Conservation (phyloP, 2,329 filamentous ascomycete species). For the Ascosphaera apis region DNA sequence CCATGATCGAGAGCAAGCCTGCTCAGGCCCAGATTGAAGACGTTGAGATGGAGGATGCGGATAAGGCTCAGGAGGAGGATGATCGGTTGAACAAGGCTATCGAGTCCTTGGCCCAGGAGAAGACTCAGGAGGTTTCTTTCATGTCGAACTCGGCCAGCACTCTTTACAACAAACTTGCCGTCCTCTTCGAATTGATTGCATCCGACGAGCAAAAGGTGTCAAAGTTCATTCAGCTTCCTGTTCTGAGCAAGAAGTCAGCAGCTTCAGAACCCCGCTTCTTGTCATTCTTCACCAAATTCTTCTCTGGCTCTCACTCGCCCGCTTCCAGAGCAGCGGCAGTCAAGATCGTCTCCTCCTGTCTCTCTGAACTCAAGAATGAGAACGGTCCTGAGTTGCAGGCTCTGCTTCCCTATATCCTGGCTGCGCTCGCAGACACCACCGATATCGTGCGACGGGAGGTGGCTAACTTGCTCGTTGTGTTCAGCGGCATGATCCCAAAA, state of each 20-base stretch:
- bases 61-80: conserved; percentile 9
- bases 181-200: conserved; percentile 15
- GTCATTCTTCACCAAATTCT: conserved; percentile 53
- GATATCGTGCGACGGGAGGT: conserved; percentile 56
- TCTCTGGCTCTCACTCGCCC: conserved; percentile 47
- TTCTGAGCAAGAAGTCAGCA: conserved; percentile 20
- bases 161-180: conserved; percentile 16
- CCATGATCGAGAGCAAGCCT: conserved; percentile 37
- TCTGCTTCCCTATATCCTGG: conserved; percentile 58
- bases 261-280: conserved; percentile 42
- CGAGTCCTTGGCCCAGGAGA: conserved; percentile 11
- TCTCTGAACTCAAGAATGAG: conserved; percentile 28
- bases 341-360: conserved; percentile 34
- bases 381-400: conserved; percentile 45
- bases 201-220: conserved; percentile 12
- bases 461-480: conserved; percentile 37
- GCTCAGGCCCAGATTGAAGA: conserved; percentile 27
- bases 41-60: conserved; percentile 23
- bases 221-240: conserved; percentile 15
- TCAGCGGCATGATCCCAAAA: conserved; percentile 29
- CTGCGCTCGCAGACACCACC: conserved; percentile 51
- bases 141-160: conserved; percentile 13
- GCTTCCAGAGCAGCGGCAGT: conserved; percentile 47
- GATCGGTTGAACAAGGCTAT: conserved; percentile 14
- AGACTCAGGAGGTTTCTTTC: conserved; percentile 13